Base-by-base conservation (phyloP, 208 protist genomes). In the Trypanosoma congolense region DNA sequence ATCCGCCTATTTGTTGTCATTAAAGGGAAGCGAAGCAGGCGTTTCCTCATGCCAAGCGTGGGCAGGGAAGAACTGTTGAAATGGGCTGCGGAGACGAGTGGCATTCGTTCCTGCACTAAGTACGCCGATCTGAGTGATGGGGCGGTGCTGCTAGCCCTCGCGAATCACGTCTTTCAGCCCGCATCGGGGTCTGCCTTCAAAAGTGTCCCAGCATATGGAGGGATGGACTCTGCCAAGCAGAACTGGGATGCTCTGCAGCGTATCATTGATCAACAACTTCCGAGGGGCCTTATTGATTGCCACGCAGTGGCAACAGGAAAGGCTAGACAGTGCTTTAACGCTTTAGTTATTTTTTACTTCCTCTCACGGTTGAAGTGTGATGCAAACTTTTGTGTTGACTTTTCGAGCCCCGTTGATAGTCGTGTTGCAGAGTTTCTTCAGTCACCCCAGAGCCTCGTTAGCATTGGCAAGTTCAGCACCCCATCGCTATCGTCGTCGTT, bases 311-410 rank as follows among this genome's bases (percentile, higher is more conserved):
- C 70, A 8, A 65, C 65, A 25, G 80, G 72, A 10, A 55, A 75
- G 47, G 71, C 71, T 16, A 61, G 73, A 1, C 58, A 74, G 50
- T 87, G 79, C 65, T 87, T 80, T 56, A 85, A 87, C 62, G 55
- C 75, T 19, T 54, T 92, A 22, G 77, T 88, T 10, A 57, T 85
- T 29, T 86, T 83, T 41, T 92, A 85, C 54, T 92, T 92, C 29
- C 46, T 92, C 26, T 19, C 48, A 16, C 51, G 56, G 18, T 56
- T 92, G 4, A 29, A 58, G 0, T 21, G 53, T 1, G 59, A 70
- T 40, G 52, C 72, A 18, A 61, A 73, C 4, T 82, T 92, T 22
- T 71, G 66, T 10, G 77, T 77, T 9, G 69, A 81, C 56, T 85
- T 88, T 62, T 59, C 68, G 3, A 72, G 73, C 30, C 80, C 83